Evolutionary conservation across 495 filamentous ascomycete genomes (phyloP), one percentile per base, ranked within the genome.

Genomic region (Penicillium paxilli): DNA sequence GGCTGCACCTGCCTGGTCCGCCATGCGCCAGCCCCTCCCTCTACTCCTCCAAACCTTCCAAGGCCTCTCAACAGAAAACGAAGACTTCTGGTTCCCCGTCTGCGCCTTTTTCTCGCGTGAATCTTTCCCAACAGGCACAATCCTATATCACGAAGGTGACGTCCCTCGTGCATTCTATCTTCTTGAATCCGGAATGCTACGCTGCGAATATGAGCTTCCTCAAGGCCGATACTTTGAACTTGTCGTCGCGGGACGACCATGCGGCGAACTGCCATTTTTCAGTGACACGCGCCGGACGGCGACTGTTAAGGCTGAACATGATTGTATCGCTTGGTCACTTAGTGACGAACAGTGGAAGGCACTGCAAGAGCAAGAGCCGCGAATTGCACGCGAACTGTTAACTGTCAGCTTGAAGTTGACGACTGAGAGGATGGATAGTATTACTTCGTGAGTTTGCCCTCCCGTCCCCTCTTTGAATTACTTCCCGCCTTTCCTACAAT

Each of bases 181-280:
- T n/a, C 69, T 98, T 3, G 91, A 98, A 70, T 78, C 82, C 3
- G 94, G 94, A 25, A 91, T 96, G 65, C 79, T 98, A 24, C 83
- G 91, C 30, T 90, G 87, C 1, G 91, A 94, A 58, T 98, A 98
- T 65, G 82, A 93, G 26, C 78, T 92, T 16, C 90, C 93, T 1
- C 94, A 97, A 67, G 94, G 95, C 5, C 80, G 82, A 57, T 89
- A 91, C 60, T 92, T 85, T 44, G 94, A 98, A 65, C 87, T 90
- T 55, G 96, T 98, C 37, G 89, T 97, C 2, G 91, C 91, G 7
- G 94, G 94, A 20, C 92, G 93, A 21, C 96, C 94, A 9, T 97
- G 93, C 63, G 94, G 94, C 22, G 94, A 98, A 71, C 71, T 98
- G 48, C 94, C 94, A 0, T 98, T 98, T 75, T 98, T 98, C 71